Conservation (phyloP, 225 moss, liverwort and hornwort species). For the Marchantia paleacea region DNA sequence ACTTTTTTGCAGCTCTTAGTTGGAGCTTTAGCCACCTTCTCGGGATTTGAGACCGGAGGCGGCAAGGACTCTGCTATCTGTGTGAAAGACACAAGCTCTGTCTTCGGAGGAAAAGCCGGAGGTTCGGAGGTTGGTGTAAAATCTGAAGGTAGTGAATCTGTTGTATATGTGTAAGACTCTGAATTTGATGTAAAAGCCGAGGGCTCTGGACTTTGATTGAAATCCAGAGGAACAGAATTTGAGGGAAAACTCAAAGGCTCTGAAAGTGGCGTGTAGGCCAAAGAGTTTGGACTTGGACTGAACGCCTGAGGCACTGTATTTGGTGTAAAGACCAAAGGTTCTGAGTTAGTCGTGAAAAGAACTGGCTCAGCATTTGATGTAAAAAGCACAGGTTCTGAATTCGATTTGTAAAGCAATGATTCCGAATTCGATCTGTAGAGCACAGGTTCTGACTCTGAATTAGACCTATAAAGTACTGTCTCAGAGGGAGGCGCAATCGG, state of each 20-base stretch:
- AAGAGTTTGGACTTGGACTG: conserved; percentile 29
- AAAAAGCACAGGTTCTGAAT: conserved; percentile 34
- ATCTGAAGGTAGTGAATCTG: conserved; percentile 39
- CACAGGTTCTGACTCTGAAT: conserved; percentile 34
- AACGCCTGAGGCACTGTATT: conserved; percentile 26
- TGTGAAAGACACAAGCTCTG: conserved; percentile 37
- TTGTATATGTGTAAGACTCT: conserved; percentile 41
- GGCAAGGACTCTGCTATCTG: conserved; percentile 38
- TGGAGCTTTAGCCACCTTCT: conserved; percentile 33
- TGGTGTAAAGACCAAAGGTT: conserved; percentile 23
- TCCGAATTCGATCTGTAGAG: conserved; percentile 34
- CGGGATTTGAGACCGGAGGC: conserved; percentile 20
- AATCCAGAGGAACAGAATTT: conserved; percentile 32
- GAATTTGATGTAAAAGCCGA: conserved; percentile 44
- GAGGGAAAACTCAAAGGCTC: conserved; percentile 37
- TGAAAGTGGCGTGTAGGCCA: conserved; percentile 24
- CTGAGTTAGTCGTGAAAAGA: conserved; percentile 34
- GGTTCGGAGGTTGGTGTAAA: conserved; percentile 36
- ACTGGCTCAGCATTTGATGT: conserved; percentile 37
- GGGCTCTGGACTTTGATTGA: conserved; percentile 27
- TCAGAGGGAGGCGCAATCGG: conserved; percentile 20
- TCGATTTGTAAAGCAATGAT: conserved; percentile 31
- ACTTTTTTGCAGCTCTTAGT: conserved; percentile 53
- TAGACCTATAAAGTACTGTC: conserved; percentile 27
- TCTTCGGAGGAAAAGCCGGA: conserved; percentile 25